A percentile compares a stretch with the other conserved stretches of the same genome.
Evolutionary conservation across 78 protist genomes (phyloP).

Genomic region (Dictyostelium brefeldianum): DNA sequence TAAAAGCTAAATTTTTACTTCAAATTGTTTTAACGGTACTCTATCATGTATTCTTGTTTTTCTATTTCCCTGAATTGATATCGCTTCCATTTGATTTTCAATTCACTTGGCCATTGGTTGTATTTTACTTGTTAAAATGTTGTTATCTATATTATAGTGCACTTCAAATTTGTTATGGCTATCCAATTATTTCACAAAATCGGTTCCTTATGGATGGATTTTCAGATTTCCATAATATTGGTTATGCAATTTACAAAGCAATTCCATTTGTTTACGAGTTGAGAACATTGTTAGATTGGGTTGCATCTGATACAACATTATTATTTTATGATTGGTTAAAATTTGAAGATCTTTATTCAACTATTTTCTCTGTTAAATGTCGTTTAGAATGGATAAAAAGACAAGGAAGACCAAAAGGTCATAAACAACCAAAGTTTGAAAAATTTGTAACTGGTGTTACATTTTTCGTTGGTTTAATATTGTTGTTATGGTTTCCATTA

Average conservation of each 20-base stretch:
- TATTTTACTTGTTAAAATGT: conserved; percentile 68
- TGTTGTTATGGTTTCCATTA: conserved; percentile 89
- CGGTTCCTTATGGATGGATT: conserved; percentile 64
- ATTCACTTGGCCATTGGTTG: conserved; percentile 22
- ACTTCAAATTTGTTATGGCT: conserved; percentile 74
- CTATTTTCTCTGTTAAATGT: conserved; percentile 70
- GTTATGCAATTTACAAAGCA: conserved; percentile 63
- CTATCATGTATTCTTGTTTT: conserved; percentile 70
- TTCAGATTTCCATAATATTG: conserved; percentile 62
- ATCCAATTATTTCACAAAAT: conserved; percentile 42
- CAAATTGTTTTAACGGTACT: conserved; percentile 53
- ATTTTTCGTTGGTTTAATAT: conserved; percentile 60
- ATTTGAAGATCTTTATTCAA: conserved; percentile 86
- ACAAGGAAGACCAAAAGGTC: conserved; percentile 73
- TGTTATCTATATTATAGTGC: conserved; percentile 40
- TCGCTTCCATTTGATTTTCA: not conserved
- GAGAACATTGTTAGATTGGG: conserved; percentile 90
- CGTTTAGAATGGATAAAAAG: conserved; percentile 70
- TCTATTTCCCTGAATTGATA: conserved; percentile 36
- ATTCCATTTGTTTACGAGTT: conserved; percentile 93
- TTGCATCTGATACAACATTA: conserved; percentile 84
- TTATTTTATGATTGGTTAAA: conserved; percentile 86
- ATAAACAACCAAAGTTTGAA: conserved; percentile 75
- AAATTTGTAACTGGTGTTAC: conserved; percentile 77
- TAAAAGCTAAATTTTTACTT: conserved; percentile 53